These are phyloP conservation scores for Cokeromyces recurvatus DNA, from an alignment of 371 early-diverging fungal species.

Conservation along the genomic window DNA sequence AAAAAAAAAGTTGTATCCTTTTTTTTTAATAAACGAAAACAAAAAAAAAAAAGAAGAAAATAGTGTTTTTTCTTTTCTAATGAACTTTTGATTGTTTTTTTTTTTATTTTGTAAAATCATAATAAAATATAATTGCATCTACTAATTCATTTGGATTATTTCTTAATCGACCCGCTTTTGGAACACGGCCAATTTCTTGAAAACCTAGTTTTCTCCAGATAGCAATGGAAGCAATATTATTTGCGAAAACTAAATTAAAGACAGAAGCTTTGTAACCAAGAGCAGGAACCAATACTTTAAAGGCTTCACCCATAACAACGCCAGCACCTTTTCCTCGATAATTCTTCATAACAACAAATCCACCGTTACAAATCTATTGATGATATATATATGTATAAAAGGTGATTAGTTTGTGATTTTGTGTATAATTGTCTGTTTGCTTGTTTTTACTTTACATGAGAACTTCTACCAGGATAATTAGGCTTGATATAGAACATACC, in stretches of 20 bases:
- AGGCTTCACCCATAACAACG: slow-evolving; percentile 63
- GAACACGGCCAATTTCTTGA: slow-evolving; percentile 61
- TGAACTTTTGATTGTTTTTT: neutral
- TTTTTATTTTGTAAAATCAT: slow-evolving; percentile 50
- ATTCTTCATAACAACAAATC: slow-evolving; percentile 57
- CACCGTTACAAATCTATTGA: slow-evolving; percentile 74
- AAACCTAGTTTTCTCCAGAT: slow-evolving; percentile 71
- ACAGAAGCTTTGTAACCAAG: slow-evolving; percentile 73
- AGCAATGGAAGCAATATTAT: slow-evolving; percentile 59
- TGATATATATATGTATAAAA: neutral
- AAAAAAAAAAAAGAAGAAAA: neutral
- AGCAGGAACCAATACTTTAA: slow-evolving; percentile 54
- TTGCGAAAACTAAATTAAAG: slow-evolving; percentile 78
- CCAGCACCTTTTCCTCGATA: slow-evolving; percentile 64
- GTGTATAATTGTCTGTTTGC: no score
- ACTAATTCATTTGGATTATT: slow-evolving; percentile 52
- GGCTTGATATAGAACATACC: slow-evolving; percentile 79
- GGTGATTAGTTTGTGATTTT: no score
- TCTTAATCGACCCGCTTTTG: slow-evolving; percentile 55
- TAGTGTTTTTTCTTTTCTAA: no score
- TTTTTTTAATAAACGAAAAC: slow-evolving; percentile 5
- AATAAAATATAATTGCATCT: slow-evolving; percentile 72
- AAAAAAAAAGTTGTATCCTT: slow-evolving; percentile 12
- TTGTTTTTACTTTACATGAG: slow-evolving; percentile 60
- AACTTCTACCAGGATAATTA: slow-evolving; percentile 67